Base-by-base conservation (phyloP, 768 basidiomycete genomes). In the Hygrocybe punicea region DNA sequence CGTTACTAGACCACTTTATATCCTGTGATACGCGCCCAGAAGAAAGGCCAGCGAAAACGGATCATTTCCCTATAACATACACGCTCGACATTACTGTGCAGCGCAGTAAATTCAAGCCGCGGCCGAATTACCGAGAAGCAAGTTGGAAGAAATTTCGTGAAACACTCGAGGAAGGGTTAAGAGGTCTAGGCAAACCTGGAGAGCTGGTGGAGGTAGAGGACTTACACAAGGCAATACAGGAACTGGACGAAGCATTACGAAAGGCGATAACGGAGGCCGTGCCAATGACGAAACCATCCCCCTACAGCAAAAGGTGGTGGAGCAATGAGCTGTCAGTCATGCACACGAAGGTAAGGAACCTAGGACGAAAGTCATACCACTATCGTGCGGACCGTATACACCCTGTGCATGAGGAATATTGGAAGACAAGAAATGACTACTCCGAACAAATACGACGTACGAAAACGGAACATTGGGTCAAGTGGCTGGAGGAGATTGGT, bases 31-130 rank as follows among this genome's bases (percentile, higher is more conserved):
- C n/a, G n/a, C n/a, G n/a, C n/a, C n/a, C n/a, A n/a, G n/a, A n/a
- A n/a, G n/a, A n/a, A n/a, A n/a, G n/a, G n/a, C n/a, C n/a, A n/a
- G n/a, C n/a, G n/a, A n/a, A n/a, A n/a, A n/a, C 5, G 76, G 76
- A 81, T 62, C 78, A 81, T 58, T 69, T 71, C 51, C 77, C 74
- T 0, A 75, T 81, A 6, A 33, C 60, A 14, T 71, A 65, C 0
- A 34, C 57, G 0, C 4, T 78, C 3, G 65, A 73, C 46, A 35
- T 75, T 1, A 16, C 54, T 0, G 50, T 55, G 3, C 21, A 24
- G 7, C 14, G 9, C 21, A 34, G 13, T 13, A 24, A 24, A 8
- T 23, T 51, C 11, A 7, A 34, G 13, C 52, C 52, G 11, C 49
- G 49, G 11, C 16, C 13, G 16, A 51, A 24, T 23, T 51, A 13